Evolutionary conservation across 2,329 filamentous ascomycete species (phyloP), one percentile per base, ranked within the genome.

Genomic region (Botrytis aclada): DNA sequence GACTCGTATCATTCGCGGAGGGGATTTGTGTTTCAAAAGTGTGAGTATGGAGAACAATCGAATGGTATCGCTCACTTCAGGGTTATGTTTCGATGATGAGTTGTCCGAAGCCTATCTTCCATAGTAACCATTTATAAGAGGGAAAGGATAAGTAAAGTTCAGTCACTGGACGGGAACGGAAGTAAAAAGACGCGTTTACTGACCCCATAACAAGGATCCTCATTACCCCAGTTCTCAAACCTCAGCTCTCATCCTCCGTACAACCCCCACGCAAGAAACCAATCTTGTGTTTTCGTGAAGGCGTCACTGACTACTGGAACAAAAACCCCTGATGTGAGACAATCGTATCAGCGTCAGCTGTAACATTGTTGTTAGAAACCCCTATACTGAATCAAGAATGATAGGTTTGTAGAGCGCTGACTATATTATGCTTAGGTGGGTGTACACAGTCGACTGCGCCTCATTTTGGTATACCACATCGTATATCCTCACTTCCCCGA

Each of bases 211-310:
- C 47, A 41, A 54, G 47, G 65, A 29, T 56, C 65, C n/a, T 67
- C 47, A 56, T 56, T 67, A 67, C 65, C 64, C 64, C 64, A 56
- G 64, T 41, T 67, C 64, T 54, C 64, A 54, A 54, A 54, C 32
- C 45, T 67, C 64, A 54, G 64, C 64, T 67, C 64, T 3, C 20
- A 37, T 54, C 45, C 34, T 56, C 45, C 47, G 34, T 56, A 39
- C 64, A 56, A 67, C 65, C 65, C 65, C 65, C 65, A 67, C 65
- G 47, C 12, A 25, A 25, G 41, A 29, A 41, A 41, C 16, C n/a
- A 51, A 56, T 56, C 47, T 41, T 56, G 64, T 34, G 32, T 67
- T 67, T 67, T 67, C 47, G 65, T 67, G 16, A 67, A 25, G 65
- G 65, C 34, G 47, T 67, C 47, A 41, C 64, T 16, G 16, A 39